phyloP scores from a whole-genome alignment of 2,329 filamentous ascomycete species.

The Aspergillus sp. region DNA sequence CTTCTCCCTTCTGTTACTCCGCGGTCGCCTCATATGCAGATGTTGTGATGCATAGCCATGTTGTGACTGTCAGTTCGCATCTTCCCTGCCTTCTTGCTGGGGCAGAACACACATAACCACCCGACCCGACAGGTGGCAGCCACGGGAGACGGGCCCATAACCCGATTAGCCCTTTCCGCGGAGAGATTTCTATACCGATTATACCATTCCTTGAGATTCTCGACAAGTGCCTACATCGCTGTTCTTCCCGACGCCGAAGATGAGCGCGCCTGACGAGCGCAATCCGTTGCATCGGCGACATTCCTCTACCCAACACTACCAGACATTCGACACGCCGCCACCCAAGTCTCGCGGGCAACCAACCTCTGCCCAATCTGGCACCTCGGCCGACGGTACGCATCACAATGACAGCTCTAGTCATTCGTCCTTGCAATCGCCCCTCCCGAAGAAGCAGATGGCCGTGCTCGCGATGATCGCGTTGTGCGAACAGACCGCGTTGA shows the following conservation, averaged over 20 bases:
- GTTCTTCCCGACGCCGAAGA: too few relatives aligned
- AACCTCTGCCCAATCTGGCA: slow-evolving; percentile 33
- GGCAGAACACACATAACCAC: too few relatives aligned
- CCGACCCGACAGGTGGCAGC: too few relatives aligned
- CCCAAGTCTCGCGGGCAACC: slow-evolving; percentile 39
- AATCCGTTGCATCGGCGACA: slow-evolving; percentile 27
- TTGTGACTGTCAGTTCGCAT: too few relatives aligned
- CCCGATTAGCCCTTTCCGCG: too few relatives aligned
- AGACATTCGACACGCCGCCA: slow-evolving; percentile 39
- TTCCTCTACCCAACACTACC: slow-evolving; percentile 38
- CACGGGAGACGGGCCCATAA: too few relatives aligned
- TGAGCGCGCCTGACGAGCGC: slow-evolving; percentile 20
- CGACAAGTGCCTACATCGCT: not conserved
- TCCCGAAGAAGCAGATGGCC: slow-evolving; percentile 73
- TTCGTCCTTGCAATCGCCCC: slow-evolving; percentile 47
- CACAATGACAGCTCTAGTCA: slow-evolving; percentile 16
- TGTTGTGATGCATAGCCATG: not conserved
- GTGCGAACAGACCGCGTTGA: slow-evolving; percentile 90
- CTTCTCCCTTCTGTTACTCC: too few relatives aligned
- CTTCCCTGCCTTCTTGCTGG: too few relatives aligned
- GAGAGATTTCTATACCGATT: not conserved
- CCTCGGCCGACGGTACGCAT: slow-evolving; percentile 23
- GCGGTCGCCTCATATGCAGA: too few relatives aligned
- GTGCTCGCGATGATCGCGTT: slow-evolving; percentile 82
- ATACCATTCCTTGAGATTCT: not conserved